phyloP scores from a whole-genome alignment of 2,329 filamentous ascomycete species.

The Neofusicoccum parvum region DNA sequence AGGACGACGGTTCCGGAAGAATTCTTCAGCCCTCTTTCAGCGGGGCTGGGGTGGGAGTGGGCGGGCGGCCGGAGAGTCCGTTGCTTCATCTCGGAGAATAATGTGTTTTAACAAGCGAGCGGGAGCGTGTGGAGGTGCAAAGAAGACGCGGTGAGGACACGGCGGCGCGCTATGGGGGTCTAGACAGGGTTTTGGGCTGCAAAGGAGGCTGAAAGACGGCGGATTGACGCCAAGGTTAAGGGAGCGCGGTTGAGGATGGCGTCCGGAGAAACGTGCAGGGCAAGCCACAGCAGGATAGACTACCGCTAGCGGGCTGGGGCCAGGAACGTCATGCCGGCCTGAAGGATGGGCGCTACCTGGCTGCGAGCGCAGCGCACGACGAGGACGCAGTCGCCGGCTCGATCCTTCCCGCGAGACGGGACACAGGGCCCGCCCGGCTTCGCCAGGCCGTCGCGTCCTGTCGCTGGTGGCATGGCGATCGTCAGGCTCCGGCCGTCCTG shows the following conservation, averaged over 20 bases:
- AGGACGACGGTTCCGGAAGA: background rate
- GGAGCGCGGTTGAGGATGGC: constrained; percentile 5
- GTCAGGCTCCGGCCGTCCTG: background rate
- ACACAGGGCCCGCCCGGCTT: background rate
- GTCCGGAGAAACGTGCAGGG: constrained; percentile 13
- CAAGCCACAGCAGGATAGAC: constrained; percentile 1
- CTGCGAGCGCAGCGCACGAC: no score
- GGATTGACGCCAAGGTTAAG: background rate
- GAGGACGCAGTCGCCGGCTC: background rate
- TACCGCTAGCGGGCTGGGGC: background rate
- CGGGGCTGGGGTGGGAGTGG: background rate
- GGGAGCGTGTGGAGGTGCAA: background rate
- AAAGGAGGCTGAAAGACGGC: constrained; percentile 9
- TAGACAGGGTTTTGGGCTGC: constrained; percentile 7
- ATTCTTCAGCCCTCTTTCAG: constrained; percentile 18
- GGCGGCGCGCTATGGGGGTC: constrained; percentile 1
- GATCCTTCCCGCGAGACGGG: background rate
- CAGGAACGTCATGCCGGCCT: constrained; percentile 5
- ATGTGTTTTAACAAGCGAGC: constrained; percentile 6
- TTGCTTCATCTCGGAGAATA: constrained; percentile 14
- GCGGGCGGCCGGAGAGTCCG: background rate
- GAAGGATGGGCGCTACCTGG: background rate
- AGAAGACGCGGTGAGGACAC: background rate
- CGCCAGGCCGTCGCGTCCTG: background rate
- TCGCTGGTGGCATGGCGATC: background rate